A percentile compares a stretch with the other conserved stretches of the same genome.
Conservation (phyloP, 352 stramenopile genomes). For the Globisporangium paddicum region DNA sequence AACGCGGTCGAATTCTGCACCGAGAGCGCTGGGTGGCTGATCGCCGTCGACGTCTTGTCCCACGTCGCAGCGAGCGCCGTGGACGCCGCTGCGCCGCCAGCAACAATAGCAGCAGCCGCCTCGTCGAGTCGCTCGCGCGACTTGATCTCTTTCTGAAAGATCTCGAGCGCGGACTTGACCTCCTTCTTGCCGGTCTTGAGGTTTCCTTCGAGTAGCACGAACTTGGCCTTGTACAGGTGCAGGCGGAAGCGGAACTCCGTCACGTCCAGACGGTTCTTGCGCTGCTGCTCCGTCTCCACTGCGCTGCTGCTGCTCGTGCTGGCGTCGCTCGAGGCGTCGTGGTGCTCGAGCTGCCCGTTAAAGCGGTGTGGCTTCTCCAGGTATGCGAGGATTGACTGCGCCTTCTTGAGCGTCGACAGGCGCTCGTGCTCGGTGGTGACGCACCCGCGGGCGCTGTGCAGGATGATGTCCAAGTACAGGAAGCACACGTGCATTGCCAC, state of each 20-base stretch:
- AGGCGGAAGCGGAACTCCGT: slow-evolving; percentile 89
- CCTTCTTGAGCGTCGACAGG: slow-evolving; percentile 72
- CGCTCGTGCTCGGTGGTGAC: slow-evolving; percentile 75
- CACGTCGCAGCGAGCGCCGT: slow-evolving; percentile 16
- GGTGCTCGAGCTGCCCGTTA: slow-evolving; percentile 62
- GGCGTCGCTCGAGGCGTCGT: slow-evolving; percentile 30
- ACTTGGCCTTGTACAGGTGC: slow-evolving; percentile 91
- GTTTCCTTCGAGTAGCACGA: slow-evolving; percentile 85
- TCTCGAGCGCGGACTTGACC: slow-evolving; percentile 90
- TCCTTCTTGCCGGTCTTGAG: slow-evolving; percentile 91
- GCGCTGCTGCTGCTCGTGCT: slow-evolving; percentile 23
- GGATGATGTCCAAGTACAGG: slow-evolving; percentile 89
- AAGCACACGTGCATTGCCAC: slow-evolving; percentile 93
- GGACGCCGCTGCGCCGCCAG: neutral
- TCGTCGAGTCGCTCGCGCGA: slow-evolving; percentile 28
- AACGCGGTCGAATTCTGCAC: slow-evolving; percentile 87
- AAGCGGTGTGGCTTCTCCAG: slow-evolving; percentile 90
- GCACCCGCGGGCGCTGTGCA: slow-evolving; percentile 85
- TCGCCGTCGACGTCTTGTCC: slow-evolving; percentile 70
- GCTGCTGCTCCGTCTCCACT: slow-evolving; percentile 44
- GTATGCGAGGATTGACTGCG: slow-evolving; percentile 82
- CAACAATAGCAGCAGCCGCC: neutral
- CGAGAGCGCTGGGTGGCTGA: slow-evolving; percentile 70
- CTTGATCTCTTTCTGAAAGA: slow-evolving; percentile 92
- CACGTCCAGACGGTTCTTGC: slow-evolving; percentile 56